Evolutionary conservation across 2,329 filamentous ascomycete genomes (phyloP).

Genomic region (Ceratocystis variospora): DNA sequence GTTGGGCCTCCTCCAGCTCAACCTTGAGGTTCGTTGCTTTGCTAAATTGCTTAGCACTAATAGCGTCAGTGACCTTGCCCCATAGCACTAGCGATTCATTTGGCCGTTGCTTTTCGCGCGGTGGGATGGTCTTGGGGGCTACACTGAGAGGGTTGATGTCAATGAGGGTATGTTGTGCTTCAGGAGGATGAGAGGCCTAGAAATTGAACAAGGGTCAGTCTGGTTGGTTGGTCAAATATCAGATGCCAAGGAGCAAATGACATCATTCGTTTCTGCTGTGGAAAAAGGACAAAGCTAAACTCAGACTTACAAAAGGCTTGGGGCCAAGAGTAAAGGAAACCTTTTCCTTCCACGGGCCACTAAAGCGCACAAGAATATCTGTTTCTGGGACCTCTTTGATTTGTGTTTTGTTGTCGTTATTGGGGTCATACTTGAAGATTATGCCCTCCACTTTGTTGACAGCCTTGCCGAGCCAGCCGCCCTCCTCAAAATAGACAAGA

Average conservation of each 20-base stretch:
- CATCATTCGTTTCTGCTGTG: background rate
- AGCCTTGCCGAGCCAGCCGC: slow-evolving; percentile 75
- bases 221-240: background rate
- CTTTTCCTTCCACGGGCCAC: slow-evolving; percentile 73
- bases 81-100: slow-evolving; percentile 87
- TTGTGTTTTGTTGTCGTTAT: slow-evolving; percentile 64
- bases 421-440: slow-evolving; percentile 78
- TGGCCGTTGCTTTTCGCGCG: slow-evolving; percentile 60
- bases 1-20: slow-evolving; percentile 80
- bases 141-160: slow-evolving; percentile 76
- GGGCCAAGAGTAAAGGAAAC: slow-evolving; percentile 47
- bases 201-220: background rate
- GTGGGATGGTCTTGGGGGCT: slow-evolving; percentile 64
- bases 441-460: slow-evolving; percentile 88
- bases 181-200: slow-evolving; percentile 35
- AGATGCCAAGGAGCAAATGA: background rate
- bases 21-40: slow-evolving; percentile 78
- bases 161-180: slow-evolving; percentile 62
- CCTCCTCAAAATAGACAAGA: slow-evolving; percentile 77
- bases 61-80: slow-evolving; percentile 75
- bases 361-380: slow-evolving; percentile 68
- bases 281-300: background rate
- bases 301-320: slow-evolving; percentile 44
- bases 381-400: slow-evolving; percentile 78
- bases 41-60: slow-evolving; percentile 66